Conservation (phyloP, 2,329 filamentous ascomycete genomes). For the Colletotrichum eremochloae region DNA sequence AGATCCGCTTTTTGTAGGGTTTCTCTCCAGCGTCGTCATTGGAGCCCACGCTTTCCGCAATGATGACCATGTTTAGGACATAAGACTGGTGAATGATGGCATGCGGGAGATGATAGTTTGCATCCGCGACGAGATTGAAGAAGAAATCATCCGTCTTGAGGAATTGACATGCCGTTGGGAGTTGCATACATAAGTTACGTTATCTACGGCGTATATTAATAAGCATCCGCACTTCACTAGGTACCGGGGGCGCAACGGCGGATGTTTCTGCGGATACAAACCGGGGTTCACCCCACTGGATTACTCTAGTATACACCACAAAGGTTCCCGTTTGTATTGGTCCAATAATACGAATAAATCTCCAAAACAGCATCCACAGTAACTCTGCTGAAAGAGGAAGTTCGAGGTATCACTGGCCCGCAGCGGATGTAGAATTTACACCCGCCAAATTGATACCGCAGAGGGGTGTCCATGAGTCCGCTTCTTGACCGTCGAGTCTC, state of each 20-base stretch:
- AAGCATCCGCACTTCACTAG: conserved; percentile 13
- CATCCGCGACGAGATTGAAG: background rate
- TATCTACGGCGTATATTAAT: conserved; percentile 7
- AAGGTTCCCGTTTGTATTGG: background rate
- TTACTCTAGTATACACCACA: background rate
- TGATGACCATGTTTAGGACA: conserved; percentile 2
- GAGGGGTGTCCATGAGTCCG: background rate
- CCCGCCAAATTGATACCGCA: background rate
- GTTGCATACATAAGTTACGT: too few species aligned
- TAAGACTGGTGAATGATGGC: background rate
- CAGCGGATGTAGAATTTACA: background rate
- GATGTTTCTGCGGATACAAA: conserved; percentile 15
- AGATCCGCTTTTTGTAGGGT: conserved; percentile 32
- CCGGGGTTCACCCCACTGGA: background rate
- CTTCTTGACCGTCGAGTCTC: background rate
- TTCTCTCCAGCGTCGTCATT: conserved; percentile 11
- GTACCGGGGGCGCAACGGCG: background rate
- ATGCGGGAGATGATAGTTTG: background rate
- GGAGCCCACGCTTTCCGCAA: background rate
- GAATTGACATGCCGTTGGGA: background rate
- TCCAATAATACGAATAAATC: background rate
- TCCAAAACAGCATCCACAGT: background rate
- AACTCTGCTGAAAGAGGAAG: background rate
- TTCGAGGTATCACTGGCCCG: background rate
- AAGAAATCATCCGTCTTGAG: conserved; percentile 1